Conservation (phyloP, 331 rosid genomes). For the Erythrophleum ivorense region DNA sequence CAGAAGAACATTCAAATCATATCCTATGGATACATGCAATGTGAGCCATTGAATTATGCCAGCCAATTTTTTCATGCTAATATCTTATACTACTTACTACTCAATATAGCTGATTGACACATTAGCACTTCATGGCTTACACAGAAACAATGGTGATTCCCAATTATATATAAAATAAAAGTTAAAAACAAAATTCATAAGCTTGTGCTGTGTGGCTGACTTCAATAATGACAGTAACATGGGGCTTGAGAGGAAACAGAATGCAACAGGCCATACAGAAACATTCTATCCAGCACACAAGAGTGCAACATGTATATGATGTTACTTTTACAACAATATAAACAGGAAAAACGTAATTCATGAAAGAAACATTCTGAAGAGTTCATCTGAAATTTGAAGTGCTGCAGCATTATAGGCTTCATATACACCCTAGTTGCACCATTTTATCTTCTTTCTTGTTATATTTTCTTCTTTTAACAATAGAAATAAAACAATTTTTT, state of each 20-base stretch:
- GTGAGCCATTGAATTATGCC: neutral
- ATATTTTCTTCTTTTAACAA: neutral
- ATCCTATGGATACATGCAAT: neutral
- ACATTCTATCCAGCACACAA: neutral
- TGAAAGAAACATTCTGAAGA: too few species aligned
- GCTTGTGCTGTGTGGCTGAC: neutral
- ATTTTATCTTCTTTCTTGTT: too few species aligned
- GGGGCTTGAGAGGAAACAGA: neutral
- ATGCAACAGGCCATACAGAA: neutral
- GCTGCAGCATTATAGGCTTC: neutral
- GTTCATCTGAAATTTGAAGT: too few species aligned
- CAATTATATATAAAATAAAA: neutral
- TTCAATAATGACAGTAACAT: neutral
- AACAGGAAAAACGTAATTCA: neutral
- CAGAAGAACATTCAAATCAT: neutral
- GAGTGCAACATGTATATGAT: neutral
- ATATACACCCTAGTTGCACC: neutral
- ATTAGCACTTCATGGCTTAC: neutral
- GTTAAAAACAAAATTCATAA: neutral
- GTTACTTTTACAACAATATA: neutral
- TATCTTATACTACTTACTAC: neutral
- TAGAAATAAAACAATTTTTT: too few species aligned
- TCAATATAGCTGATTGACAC: neutral
- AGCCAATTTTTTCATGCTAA: neutral
- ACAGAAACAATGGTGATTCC: neutral